A percentile compares a stretch with the other conserved stretches of the same genome.
Conservation (phyloP, 306 rosid genomes). For the Vicia faba region DNA sequence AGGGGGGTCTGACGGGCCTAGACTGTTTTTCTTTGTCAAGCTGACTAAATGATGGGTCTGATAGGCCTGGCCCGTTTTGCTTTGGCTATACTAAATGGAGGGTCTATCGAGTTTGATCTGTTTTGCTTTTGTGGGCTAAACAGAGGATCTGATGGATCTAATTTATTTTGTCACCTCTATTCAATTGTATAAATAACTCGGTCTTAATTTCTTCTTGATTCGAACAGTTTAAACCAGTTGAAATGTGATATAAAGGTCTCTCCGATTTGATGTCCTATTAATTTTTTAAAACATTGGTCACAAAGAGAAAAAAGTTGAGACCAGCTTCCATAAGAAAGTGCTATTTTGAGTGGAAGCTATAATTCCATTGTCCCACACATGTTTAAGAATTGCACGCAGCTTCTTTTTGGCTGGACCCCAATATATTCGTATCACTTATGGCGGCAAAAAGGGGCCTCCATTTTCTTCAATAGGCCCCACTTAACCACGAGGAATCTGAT, state of each 20-base stretch:
- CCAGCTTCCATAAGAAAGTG: conserved; percentile 12
- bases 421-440: background rate
- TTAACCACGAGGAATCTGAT: background rate
- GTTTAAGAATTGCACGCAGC: conserved; percentile 23
- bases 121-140: too few relatives aligned
- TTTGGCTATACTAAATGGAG: too few relatives aligned
- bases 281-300: background rate
- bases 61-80: too few relatives aligned
- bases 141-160: too few relatives aligned
- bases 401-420: conserved; percentile 26
- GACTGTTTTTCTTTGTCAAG: too few relatives aligned
- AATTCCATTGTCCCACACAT: conserved; percentile 22
- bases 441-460: conserved; percentile 23
- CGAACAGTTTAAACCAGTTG: background rate
- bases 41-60: too few relatives aligned
- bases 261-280: background rate
- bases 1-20: too few relatives aligned
- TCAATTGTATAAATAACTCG: background rate
- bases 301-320: background rate
- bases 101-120: too few relatives aligned
- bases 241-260: too few relatives aligned
- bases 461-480: conserved; percentile 32
- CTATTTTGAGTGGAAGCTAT: conserved; percentile 33
- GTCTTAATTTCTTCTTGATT: background rate
- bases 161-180: too few relatives aligned